Percentiles rank a stretch among this genome's conserved stretches.
Evolutionary conservation across 1,284 basidiomycete genomes (phyloP).

Genomic region (Cutaneotrichosporon sp.): DNA sequence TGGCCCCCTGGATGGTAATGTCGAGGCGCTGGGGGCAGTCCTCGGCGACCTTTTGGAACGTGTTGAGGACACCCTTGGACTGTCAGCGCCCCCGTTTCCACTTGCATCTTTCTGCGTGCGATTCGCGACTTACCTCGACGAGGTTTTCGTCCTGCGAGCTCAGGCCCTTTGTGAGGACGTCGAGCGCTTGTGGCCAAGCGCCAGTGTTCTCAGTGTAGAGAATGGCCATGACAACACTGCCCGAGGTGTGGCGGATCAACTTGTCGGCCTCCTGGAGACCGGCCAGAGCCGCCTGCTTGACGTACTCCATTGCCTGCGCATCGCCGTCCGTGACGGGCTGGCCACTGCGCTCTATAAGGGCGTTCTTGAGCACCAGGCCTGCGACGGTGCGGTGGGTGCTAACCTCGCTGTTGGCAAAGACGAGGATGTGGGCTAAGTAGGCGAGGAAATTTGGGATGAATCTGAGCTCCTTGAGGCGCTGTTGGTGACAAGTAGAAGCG

Average conservation of each 20-base stretch:
- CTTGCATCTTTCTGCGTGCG: neutral
- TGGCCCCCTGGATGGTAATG: conserved; percentile 76
- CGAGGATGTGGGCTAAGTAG: conserved; percentile 93
- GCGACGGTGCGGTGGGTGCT: conserved; percentile 92
- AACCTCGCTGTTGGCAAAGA: conserved; percentile 66
- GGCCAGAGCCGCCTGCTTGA: conserved; percentile 76
- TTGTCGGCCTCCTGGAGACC: conserved; percentile 76
- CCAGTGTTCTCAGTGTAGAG: conserved; percentile 80
- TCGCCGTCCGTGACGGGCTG: conserved; percentile 33
- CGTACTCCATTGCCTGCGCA: conserved; percentile 64
- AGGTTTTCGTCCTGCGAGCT: conserved; percentile 70
- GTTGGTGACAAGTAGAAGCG: conserved; percentile 12
- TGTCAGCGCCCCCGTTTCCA: conserved; percentile 15
- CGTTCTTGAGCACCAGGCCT: conserved; percentile 96
- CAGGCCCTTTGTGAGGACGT: conserved; percentile 74
- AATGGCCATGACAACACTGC: conserved; percentile 85
- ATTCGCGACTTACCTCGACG: conserved; percentile 71
- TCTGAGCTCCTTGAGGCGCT: conserved; percentile 90
- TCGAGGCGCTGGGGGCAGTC: conserved; percentile 96
- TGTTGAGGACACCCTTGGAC: conserved; percentile 83
- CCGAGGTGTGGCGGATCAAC: conserved; percentile 88
- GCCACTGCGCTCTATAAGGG: conserved; percentile 51
- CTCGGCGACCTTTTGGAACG: conserved; percentile 93
- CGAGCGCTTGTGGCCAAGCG: conserved; percentile 90
- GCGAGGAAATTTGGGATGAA: conserved; percentile 90